Evolutionary conservation across 768 basidiomycete species (phyloP).

Genomic region (Leucocoprinus leucothites): DNA sequence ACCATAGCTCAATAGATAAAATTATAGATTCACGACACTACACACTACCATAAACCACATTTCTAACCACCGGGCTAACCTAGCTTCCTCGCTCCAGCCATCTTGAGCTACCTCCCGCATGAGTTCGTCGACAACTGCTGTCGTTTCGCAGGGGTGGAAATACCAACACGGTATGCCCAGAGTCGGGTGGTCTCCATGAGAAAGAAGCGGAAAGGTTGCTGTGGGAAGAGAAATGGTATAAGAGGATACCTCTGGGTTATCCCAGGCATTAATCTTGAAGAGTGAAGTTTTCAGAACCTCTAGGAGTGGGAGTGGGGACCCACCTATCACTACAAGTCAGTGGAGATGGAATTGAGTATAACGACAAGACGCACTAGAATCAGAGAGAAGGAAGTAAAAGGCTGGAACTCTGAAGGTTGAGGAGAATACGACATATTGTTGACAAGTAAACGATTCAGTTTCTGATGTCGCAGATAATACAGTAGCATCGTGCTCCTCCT

Average conservation of each 20-base stretch:
- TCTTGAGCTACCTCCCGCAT: slow-evolving; percentile 42
- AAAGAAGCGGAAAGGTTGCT: slow-evolving; percentile 70
- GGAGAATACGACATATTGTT: slow-evolving; percentile 74
- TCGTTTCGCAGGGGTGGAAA: slow-evolving; percentile 84
- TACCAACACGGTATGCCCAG: slow-evolving; percentile 78
- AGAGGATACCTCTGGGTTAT: slow-evolving; percentile 41
- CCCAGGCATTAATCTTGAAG: slow-evolving; percentile 48
- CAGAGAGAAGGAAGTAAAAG: slow-evolving; percentile 76
- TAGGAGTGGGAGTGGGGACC: slow-evolving; percentile 54
- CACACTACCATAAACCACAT: slow-evolving; percentile 78
- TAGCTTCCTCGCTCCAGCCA: slow-evolving; percentile 26
- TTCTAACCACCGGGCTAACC: slow-evolving; percentile 55
- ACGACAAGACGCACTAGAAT: slow-evolving; percentile 55
- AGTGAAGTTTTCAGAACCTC: slow-evolving; percentile 57
- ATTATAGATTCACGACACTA: slow-evolving; percentile 54
- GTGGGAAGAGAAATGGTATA: slow-evolving; percentile 52
- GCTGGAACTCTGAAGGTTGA: slow-evolving; percentile 78
- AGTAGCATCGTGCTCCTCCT: slow-evolving; percentile 40
- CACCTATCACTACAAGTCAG: slow-evolving; percentile 41
- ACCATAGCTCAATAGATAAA: slow-evolving; percentile 5
- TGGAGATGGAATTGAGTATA: slow-evolving; percentile 13
- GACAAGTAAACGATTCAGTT: slow-evolving; percentile 36
- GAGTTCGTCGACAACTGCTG: slow-evolving; percentile 64
- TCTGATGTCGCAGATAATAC: slow-evolving; percentile 17
- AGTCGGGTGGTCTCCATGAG: slow-evolving; percentile 85